These are phyloP conservation scores for Eucalyptus cladocalyx DNA, from an alignment of 345 rosid genomes.

Conservation along the genomic window DNA sequence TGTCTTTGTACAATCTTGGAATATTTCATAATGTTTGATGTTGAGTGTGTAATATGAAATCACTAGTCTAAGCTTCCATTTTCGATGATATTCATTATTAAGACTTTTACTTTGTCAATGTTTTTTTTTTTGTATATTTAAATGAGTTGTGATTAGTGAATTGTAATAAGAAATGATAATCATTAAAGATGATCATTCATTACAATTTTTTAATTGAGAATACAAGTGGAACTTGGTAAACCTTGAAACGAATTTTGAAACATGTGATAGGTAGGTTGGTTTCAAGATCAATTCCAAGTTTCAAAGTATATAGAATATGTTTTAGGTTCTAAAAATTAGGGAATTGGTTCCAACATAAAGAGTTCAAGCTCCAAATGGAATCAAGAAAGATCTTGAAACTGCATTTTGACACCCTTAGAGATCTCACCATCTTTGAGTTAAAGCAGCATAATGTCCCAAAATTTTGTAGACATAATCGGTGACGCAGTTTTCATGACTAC, in stretches of 20 bases:
- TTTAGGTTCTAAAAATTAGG: not conserved
- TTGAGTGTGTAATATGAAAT: not conserved
- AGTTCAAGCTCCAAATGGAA: no score
- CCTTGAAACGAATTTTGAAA: accelerated
- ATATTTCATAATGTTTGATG: accelerated
- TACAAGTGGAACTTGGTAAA: no score
- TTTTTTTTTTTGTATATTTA: no score
- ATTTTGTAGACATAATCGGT: not conserved
- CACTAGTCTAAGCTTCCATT: not conserved
- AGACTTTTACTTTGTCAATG: accelerated
- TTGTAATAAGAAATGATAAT: accelerated
- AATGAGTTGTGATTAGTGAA: accelerated
- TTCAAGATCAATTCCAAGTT: accelerated
- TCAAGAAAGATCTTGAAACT: not conserved
- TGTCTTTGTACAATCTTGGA: accelerated
- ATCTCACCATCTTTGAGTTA: not conserved
- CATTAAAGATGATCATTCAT: accelerated
- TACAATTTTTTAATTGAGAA: not conserved
- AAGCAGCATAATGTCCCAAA: not conserved
- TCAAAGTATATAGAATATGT: accelerated
- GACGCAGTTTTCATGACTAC: not conserved
- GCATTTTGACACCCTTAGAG: not conserved
- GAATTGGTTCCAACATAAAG: accelerated
- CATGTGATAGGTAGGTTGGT: accelerated
- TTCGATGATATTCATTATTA: accelerated